Evolutionary conservation across 805 yeast genomes (phyloP).

Genomic region (Schizosaccharomyces cryophilus): DNA sequence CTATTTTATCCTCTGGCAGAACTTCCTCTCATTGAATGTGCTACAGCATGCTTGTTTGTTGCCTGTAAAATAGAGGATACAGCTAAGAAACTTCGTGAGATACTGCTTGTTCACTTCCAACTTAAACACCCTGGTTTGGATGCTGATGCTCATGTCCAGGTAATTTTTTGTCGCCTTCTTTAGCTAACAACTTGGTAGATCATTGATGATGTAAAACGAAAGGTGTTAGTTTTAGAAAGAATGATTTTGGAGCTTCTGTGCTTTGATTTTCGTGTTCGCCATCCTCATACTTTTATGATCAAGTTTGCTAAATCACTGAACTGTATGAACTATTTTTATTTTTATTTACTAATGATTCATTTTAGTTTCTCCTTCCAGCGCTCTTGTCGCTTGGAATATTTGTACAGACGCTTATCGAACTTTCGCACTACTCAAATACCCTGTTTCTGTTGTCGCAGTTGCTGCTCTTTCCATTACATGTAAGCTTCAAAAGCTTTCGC

Average conservation of each 20-base stretch:
- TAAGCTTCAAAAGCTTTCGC: conserved; percentile 16
- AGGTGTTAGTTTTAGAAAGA: conserved; percentile 35
- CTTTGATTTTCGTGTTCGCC: conserved; percentile 48
- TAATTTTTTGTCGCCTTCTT: neutral
- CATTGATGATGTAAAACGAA: conserved; percentile 18
- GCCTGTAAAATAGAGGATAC: conserved; percentile 62
- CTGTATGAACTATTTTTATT: neutral
- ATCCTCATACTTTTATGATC: conserved; percentile 40
- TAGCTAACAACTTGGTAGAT: neutral
- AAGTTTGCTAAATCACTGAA: conserved; percentile 25
- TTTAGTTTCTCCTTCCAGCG: conserved; percentile 11
- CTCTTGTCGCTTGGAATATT: conserved; percentile 39
- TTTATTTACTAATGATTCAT: conserved; percentile 17
- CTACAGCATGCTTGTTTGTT: conserved; percentile 38
- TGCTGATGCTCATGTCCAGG: conserved; percentile 6
- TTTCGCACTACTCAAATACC: conserved; percentile 35
- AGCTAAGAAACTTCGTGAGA: conserved; percentile 42
- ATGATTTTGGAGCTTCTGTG: conserved; percentile 45
- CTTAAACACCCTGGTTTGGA: conserved; percentile 12
- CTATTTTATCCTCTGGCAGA: conserved; percentile 8
- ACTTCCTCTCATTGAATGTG: conserved; percentile 18
- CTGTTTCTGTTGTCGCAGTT: conserved; percentile 46
- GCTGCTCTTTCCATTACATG: conserved; percentile 33
- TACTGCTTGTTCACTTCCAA: conserved; percentile 27
- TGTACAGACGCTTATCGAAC: conserved; percentile 44